Evolutionary conservation across 257 asterid genomes (phyloP), one percentile per base, ranked within the genome.

Genomic region (Nicotiana noctiflora): DNA sequence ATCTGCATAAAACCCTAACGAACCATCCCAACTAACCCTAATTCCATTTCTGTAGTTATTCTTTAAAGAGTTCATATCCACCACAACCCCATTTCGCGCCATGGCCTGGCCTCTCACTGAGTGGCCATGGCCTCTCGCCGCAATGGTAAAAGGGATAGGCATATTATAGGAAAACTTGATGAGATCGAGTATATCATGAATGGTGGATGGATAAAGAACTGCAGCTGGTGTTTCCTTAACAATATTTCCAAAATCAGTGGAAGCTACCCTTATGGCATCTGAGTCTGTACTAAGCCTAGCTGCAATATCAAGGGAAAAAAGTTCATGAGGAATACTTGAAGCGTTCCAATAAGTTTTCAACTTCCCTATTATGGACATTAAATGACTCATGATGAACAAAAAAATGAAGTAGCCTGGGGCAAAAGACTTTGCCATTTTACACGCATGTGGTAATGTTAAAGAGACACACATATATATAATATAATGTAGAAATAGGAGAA

Each of bases 61-160:
- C 25, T 37, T 75, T 17, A 90, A 77, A 46, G 88, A 59, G 4
- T 57, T n/a, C 95, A 93, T 93, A 21, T 90, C 88, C 81, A 91
- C 87, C 79, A 93, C 98, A 32, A 89, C 93, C 32, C 84, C 84
- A 18, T 74, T 62, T 25, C 2, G 19, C 2, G 81, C 76, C 81
- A 29, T 81, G 84, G 84, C 81, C 12, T 81, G 84, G 17, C 81
- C 84, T 15, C 84, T 60, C 25, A 61, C 66, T 2, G 84, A 74
- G 51, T 81, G 84, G 75, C 81, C 84, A 49, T 44, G 65, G 18
- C 84, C 84, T 29, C 84, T 51, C 1, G 84, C 84, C 4, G 81
- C 84, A 1, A 81, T 23, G 15, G 29, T 52, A 18, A 75, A 75
- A 27, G 84, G 81, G 7, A 1, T 6, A 4, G 64, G 4, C 32